These are phyloP conservation scores for Microthlaspi erraticum DNA, from an alignment of 345 rosid species.

Conservation along the genomic window DNA sequence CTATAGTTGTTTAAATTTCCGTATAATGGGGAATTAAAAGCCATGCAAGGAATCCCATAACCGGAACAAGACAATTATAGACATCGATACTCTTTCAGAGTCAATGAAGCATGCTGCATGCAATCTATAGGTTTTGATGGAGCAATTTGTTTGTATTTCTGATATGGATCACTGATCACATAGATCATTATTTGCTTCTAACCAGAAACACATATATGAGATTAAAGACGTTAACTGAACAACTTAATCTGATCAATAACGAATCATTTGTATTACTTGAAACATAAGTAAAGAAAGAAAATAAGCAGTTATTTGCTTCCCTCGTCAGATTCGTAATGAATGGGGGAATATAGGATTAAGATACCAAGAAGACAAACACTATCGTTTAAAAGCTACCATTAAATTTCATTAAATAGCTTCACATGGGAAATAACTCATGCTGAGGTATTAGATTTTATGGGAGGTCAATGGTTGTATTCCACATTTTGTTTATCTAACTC, in stretches of 20 bases:
- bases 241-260: not conserved
- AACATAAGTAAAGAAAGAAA: not conserved
- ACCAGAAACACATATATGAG: not conserved
- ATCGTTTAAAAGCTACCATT: constrained; percentile 31
- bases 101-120: not conserved
- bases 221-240: not conserved
- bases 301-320: constrained; percentile 1
- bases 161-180: constrained; percentile 3
- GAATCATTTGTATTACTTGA: not conserved
- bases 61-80: constrained; percentile 23
- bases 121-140: constrained; percentile 21
- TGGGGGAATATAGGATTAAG: constrained; percentile 6
- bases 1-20: not conserved
- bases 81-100: constrained; percentile 18
- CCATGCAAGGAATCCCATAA: constrained; percentile 18
- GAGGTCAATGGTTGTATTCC: constrained; percentile 41
- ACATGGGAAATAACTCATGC: constrained; percentile 42
- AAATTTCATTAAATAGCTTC: constrained; percentile 41
- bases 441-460: constrained; percentile 36
- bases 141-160: not conserved
- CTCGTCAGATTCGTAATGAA: constrained; percentile 27
- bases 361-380: constrained; percentile 14
- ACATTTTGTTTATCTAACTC: constrained; percentile 11
- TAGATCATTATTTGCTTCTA: not conserved
- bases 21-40: constrained; percentile 29